These are phyloP conservation scores for Aspergillus candidus DNA, from an alignment of 2,329 filamentous ascomycete genomes.

Conservation along the genomic window DNA sequence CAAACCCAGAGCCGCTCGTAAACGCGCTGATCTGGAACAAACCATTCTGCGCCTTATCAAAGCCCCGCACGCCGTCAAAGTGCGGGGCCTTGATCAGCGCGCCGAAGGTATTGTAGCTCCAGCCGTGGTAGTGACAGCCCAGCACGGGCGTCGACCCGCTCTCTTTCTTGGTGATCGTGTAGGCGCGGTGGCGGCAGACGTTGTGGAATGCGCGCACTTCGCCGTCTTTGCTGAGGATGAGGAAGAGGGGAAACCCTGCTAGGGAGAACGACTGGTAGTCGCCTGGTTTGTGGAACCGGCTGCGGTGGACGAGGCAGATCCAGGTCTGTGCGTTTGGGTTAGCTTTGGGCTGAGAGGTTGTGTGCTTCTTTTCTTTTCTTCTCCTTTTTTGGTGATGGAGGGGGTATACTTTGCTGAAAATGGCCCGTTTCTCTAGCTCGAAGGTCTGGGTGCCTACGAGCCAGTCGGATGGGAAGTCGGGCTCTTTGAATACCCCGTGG, in stretches of 20 bases:
- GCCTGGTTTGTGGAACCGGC: conserved; percentile 47
- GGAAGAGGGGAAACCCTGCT: conserved; percentile 53
- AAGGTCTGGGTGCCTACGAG: conserved; percentile 39
- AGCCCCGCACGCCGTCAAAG: conserved; percentile 51
- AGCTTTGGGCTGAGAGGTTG: background rate
- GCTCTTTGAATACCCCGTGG: conserved; percentile 33
- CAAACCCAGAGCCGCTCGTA: conserved; percentile 17
- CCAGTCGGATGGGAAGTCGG: conserved; percentile 36
- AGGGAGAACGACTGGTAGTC: conserved; percentile 53
- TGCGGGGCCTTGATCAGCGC: conserved; percentile 56
- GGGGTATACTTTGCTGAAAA: conserved; percentile 40
- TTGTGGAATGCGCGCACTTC: conserved; percentile 58
- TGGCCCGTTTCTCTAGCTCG: conserved; percentile 44
- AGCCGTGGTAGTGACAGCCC: conserved; percentile 57
- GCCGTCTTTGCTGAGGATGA: conserved; percentile 47
- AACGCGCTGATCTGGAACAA: conserved; percentile 39
- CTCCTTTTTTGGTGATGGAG: background rate
- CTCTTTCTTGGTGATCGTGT: conserved; percentile 50
- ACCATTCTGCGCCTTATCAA: conserved; percentile 52
- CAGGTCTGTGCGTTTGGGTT: conserved; percentile 21
- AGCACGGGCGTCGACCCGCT: conserved; percentile 49
- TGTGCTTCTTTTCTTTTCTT: background rate
- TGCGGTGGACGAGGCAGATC: conserved; percentile 34
- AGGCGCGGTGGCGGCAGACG: conserved; percentile 57
- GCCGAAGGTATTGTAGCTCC: conserved; percentile 55